These are phyloP conservation scores for Gastrodia elata DNA, from an alignment of 106 monocot species.

Conservation along the genomic window DNA sequence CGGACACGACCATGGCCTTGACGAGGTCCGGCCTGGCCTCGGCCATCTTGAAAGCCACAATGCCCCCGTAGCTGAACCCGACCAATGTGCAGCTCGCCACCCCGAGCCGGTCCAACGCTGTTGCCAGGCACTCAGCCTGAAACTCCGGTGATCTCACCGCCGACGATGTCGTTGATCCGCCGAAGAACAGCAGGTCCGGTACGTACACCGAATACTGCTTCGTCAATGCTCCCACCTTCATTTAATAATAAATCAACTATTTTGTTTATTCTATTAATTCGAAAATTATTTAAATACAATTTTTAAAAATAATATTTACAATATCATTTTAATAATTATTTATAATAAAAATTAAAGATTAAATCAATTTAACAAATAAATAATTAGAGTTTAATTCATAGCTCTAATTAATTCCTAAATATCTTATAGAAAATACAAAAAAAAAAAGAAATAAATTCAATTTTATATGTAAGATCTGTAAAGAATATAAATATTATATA, in stretches of 20 bases:
- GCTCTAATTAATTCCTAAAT: too few relatives aligned
- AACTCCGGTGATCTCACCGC: slow-evolving; percentile 62
- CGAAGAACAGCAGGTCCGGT: slow-evolving; percentile 90
- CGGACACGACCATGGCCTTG: slow-evolving; percentile 31
- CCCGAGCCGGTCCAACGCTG: slow-evolving; percentile 41
- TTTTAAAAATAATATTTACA: neutral
- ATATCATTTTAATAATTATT: too few relatives aligned
- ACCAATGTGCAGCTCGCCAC: slow-evolving; percentile 63
- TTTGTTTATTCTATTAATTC: neutral
- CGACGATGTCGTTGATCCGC: slow-evolving; percentile 30
- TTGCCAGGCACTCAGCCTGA: slow-evolving; percentile 59
- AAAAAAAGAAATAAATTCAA: too few relatives aligned
- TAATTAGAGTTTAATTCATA: too few relatives aligned
- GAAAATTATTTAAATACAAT: neutral
- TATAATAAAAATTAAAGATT: too few relatives aligned
- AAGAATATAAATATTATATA: too few relatives aligned
- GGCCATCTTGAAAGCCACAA: slow-evolving; percentile 87
- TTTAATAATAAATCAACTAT: neutral
- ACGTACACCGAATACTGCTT: slow-evolving; percentile 54
- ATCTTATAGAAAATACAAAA: too few relatives aligned
- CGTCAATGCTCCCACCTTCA: slow-evolving; percentile 24
- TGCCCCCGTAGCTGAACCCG: slow-evolving; percentile 93
- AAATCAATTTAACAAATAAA: too few relatives aligned
- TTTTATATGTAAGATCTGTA: too few relatives aligned
- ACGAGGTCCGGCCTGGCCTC: slow-evolving; percentile 59